Evolutionary conservation across 306 rosid genomes (phyloP), one percentile per base, ranked within the genome.

Genomic region (Dalbergia cultrata): DNA sequence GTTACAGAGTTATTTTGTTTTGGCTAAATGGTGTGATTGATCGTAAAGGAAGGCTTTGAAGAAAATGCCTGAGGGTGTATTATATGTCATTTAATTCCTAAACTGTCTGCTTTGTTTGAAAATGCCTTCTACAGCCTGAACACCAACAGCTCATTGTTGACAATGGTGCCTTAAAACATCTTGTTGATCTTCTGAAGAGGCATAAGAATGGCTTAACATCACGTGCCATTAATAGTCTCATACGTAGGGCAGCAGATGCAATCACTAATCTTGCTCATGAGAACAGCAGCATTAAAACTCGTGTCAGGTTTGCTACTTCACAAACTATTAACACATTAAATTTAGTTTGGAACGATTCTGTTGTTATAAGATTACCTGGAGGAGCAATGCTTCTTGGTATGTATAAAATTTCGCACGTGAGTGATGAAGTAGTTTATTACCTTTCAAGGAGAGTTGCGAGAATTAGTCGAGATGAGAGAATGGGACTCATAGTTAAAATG

Each of bases 161-260:
- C 82, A 83, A 79, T 31, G 97, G 97, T 74, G 98, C 97, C 8
- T 82, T 93, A 72, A 82, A 87, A 82, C 86, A 86, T 85, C 98
- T 93, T 0, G 98, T 93, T 72, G 90, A 82, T 77, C 86, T 93
- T 63, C 80, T 93, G 49, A 90, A 90, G 88, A 91, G 98, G 86
- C 91, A 87, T 71, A 84, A 80, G 61, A 84, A 77, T 67, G 67
- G 86, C 71, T 68, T 81, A 14, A 41, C 80, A 39, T 85, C 89
- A 74, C 91, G 98, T 22, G 93, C 97, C 75, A 88, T 93, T 75
- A 87, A 85, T 58, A 93, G 98, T 60, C 95, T 91, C 73, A 93
- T 90, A 82, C 97, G 97, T 78, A 89, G 98, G 81, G 95, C 98
- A 73, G 97, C 98, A 16, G 97, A 93, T 81, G 98, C 98, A 1